phyloP scores from a whole-genome alignment of 2,329 filamentous ascomycete species.

The Myriosclerotinia duriaeana region DNA sequence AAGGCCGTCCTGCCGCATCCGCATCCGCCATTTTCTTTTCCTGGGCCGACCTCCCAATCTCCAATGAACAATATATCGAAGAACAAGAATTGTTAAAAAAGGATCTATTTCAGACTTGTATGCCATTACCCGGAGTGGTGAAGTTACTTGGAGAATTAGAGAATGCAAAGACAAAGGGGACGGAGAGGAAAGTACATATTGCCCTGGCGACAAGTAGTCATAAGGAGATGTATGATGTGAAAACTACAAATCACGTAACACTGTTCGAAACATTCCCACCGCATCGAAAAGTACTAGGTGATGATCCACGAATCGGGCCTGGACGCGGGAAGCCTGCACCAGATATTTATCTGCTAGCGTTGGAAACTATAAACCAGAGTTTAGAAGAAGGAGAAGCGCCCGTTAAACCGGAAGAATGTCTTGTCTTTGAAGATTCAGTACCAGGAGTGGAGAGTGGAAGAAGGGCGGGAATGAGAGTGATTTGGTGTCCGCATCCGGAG shows the following conservation, averaged over 20 bases:
- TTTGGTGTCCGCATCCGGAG: slow-evolving; percentile 86
- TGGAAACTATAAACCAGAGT: slow-evolving; percentile 79
- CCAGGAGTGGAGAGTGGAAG: slow-evolving; percentile 88
- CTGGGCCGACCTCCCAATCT: slow-evolving; percentile 85
- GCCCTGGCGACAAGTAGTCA: slow-evolving; percentile 76
- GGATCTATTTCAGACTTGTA: slow-evolving; percentile 69
- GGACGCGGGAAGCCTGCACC: slow-evolving; percentile 92
- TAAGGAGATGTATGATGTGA: slow-evolving; percentile 44
- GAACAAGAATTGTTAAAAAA: slow-evolving; percentile 64
- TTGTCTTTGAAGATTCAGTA: slow-evolving; percentile 95
- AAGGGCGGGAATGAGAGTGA: slow-evolving; percentile 88
- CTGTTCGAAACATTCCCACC: slow-evolving; percentile 66
- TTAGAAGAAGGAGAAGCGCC: slow-evolving; percentile 60
- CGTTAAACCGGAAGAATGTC: slow-evolving; percentile 79
- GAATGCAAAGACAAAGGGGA: slow-evolving; percentile 41
- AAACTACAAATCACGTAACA: slow-evolving; percentile 48
- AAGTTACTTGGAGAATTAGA: slow-evolving; percentile 62
- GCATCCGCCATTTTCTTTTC: slow-evolving; percentile 65
- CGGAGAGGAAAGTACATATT: slow-evolving; percentile 55
- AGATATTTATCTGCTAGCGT: slow-evolving; percentile 87
- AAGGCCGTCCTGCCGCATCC: slow-evolving; percentile 38
- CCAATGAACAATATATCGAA: slow-evolving; percentile 62
- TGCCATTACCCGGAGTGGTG: slow-evolving; percentile 75
- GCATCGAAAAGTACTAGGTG: slow-evolving; percentile 76
- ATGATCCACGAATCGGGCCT: slow-evolving; percentile 72